Evolutionary conservation across 768 basidiomycete genomes (phyloP), one percentile per base, ranked within the genome.

Genomic region (Phaffia australis): DNA sequence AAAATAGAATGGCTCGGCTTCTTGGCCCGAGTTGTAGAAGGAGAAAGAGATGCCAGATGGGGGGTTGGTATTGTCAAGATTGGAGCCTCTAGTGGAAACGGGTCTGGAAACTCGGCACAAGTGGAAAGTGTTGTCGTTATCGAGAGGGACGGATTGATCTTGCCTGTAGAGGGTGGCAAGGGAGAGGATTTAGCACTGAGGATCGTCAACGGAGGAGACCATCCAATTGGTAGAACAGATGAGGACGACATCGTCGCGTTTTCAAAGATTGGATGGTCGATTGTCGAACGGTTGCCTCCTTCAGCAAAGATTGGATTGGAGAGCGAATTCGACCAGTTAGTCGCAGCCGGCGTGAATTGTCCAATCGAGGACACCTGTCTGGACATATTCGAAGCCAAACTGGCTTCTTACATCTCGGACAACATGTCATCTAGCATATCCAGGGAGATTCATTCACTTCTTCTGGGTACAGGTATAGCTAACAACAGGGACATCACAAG

Each of bases 1-100:
- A 92, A 89, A 75, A 79, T 88, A 56, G 92, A 97, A 71, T 98
- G 94, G 93, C 88, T 97, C 73, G 91, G 93, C 3, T 93, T 97
- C 72, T 84, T 93, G 69, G 87, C 92, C 9, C 82, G 89, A 65
- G 92, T 89, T 73, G 83, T 87, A 62, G 89, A 91, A 70, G 80
- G 92, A n/a, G 93, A 95, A 77, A 85, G 71, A 60, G 71, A 74
- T 35, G 74, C 72, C 46, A 67, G 75, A 42, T 77, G 75, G 75
- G 73, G 72, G 1, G 27, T 78, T 30, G 30, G 56, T 2, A 70
- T 73, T 3, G 63, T 71, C 1, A 21, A 70, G 4, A 30, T 71
- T 29, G 47, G 35, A 42, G 73, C 71, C 47, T 62, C 74, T 52
- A 74, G 74, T 73, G 73, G 73, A 1, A 27, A 76, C 27, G 25